Evolutionary conservation across 208 protist genomes (phyloP).

Genomic region (Leishmania braziliensis): DNA sequence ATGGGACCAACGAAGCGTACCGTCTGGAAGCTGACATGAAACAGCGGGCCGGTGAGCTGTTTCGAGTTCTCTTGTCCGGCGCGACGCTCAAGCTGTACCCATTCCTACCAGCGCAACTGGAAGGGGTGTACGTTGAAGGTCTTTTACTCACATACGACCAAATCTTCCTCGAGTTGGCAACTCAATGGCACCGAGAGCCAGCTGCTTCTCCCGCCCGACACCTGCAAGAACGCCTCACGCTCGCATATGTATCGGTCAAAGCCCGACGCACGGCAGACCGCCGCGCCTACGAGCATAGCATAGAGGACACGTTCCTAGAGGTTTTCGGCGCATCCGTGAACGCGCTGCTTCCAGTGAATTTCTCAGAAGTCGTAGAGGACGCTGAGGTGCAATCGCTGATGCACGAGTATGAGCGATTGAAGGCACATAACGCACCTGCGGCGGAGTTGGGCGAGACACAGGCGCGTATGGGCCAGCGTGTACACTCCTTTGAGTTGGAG

Average conservation of each 20-base stretch:
- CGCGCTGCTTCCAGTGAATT: constrained; percentile 57
- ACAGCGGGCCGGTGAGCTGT: constrained; percentile 55
- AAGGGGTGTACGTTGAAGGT: constrained; percentile 53
- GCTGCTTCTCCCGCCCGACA: constrained; percentile 8
- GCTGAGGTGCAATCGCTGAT: constrained; percentile 37
- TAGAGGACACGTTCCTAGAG: constrained; percentile 45
- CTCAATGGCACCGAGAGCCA: constrained; percentile 16
- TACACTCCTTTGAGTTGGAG: constrained; percentile 40
- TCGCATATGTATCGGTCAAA: constrained; percentile 46
- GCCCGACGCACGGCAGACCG: constrained; percentile 32
- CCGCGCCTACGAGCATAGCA: constrained; percentile 36
- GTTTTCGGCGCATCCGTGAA: constrained; percentile 44
- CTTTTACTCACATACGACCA: constrained; percentile 52
- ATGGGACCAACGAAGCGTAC: constrained; percentile 26
- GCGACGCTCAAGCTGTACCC: constrained; percentile 50
- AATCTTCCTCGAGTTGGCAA: constrained; percentile 41
- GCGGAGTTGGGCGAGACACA: constrained; percentile 23
- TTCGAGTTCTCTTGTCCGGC: constrained; percentile 51
- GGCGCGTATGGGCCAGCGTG: constrained; percentile 26
- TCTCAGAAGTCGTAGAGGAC: constrained; percentile 58
- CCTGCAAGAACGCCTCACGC: constrained; percentile 37
- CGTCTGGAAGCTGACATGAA: constrained; percentile 55
- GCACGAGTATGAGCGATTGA: constrained; percentile 27
- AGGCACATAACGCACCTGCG: constrained; percentile 18
- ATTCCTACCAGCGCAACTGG: constrained; percentile 53